Evolutionary conservation across 2,329 filamentous ascomycete species (phyloP).

Genomic region (Phyllosticta ampelicida): DNA sequence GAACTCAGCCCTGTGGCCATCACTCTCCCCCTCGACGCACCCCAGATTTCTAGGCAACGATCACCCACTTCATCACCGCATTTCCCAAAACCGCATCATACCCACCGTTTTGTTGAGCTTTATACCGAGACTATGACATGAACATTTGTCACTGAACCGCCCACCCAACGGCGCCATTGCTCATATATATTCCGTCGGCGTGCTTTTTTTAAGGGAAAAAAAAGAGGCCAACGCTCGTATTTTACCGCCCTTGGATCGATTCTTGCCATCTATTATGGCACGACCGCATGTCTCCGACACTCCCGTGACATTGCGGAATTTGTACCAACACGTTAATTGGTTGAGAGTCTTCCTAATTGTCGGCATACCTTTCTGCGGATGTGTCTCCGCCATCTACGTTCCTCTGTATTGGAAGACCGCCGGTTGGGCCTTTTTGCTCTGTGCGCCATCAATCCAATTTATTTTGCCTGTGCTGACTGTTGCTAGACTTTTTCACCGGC

Average conservation of each 20-base stretch:
- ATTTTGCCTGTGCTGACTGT: background rate
- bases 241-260: background rate
- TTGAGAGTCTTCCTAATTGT: slow-evolving; percentile 76
- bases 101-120: background rate
- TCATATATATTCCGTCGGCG: background rate
- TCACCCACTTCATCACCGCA: background rate
- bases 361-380: slow-evolving; percentile 62
- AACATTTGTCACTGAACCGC: background rate
- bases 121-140: background rate
- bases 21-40: background rate
- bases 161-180: background rate
- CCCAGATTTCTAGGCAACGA: background rate
- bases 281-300: slow-evolving; percentile 64
- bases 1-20: background rate
- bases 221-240: background rate
- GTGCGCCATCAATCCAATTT: background rate
- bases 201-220: background rate
- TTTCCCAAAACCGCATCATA: background rate
- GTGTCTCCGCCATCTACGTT: slow-evolving; percentile 67
- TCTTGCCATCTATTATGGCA: background rate
- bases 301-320: slow-evolving; percentile 70
- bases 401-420: slow-evolving; percentile 62
- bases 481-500: slow-evolving; percentile 58
- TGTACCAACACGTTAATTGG: slow-evolving; percentile 92
- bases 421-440: slow-evolving; percentile 65